A percentile compares a stretch with the other conserved stretches of the same genome.
Conservation (phyloP, 768 basidiomycete species). For the Royoungia palumana region DNA sequence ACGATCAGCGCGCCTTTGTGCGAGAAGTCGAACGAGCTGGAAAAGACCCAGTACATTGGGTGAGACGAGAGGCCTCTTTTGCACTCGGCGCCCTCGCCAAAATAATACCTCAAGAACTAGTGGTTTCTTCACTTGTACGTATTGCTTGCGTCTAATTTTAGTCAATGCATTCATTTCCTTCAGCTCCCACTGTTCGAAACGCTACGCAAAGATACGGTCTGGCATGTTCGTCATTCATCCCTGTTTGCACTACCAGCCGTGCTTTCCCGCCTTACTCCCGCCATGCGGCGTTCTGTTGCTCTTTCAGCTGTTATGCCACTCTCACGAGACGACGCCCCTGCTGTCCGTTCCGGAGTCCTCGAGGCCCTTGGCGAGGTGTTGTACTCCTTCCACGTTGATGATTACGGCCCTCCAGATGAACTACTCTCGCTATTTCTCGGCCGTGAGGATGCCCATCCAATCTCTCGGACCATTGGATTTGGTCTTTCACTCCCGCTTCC, state of each 20-base stretch:
- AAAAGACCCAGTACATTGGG: constrained; percentile 68
- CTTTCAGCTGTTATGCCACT: constrained; percentile 63
- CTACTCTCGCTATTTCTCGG: constrained; percentile 79
- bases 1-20: constrained; percentile 62
- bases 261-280: constrained; percentile 57
- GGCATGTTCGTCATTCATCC: constrained; percentile 86
- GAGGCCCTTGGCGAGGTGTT: constrained; percentile 90
- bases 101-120: constrained; percentile 73
- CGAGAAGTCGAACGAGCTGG: constrained; percentile 69
- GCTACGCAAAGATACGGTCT: constrained; percentile 63
- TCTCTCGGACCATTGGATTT: constrained; percentile 27
- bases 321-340: constrained; percentile 55
- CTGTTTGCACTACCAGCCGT: constrained; percentile 83
- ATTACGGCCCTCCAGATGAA: constrained; percentile 64
- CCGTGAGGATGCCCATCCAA: constrained; percentile 39
- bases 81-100: constrained; percentile 88
- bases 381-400: constrained; percentile 68
- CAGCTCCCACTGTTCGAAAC: constrained; percentile 80
- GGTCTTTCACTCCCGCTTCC: constrained; percentile 6
- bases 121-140: constrained; percentile 60
- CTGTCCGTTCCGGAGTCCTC: constrained; percentile 75
- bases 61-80: constrained; percentile 81
- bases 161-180: constrained; percentile 3
- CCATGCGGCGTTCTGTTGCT: constrained; percentile 60
- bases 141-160: constrained; percentile 5